Conservation (phyloP, 192 early-diverging fungal species). For the Backusella luteola region DNA sequence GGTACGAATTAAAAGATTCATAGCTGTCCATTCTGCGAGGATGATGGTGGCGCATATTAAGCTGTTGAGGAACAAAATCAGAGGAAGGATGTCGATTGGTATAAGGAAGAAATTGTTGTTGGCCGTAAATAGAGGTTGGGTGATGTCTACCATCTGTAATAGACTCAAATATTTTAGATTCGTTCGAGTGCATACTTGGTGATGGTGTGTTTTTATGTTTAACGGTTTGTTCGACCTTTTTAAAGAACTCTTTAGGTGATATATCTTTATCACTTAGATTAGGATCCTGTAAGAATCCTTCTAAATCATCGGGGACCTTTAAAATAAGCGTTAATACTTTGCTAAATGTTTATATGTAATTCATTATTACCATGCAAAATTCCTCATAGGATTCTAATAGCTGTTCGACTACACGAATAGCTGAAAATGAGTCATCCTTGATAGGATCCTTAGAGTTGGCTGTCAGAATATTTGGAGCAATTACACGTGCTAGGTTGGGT, state of each 20-base stretch:
- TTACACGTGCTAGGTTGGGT: slow-evolving; percentile 89
- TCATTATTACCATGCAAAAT: slow-evolving; percentile 57
- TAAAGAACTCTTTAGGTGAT: slow-evolving; percentile 26
- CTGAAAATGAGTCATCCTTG: slow-evolving; percentile 69
- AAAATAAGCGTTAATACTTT: neutral
- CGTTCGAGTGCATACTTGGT: slow-evolving; percentile 12
- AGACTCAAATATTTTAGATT: slow-evolving; percentile 15
- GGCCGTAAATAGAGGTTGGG: slow-evolving; percentile 26
- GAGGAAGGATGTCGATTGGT: slow-evolving; percentile 25
- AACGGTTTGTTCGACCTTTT: slow-evolving; percentile 22
- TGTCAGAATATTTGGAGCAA: slow-evolving; percentile 92
- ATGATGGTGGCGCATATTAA: slow-evolving; percentile 14
- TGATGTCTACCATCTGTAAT: slow-evolving; percentile 10
- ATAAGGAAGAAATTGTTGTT: slow-evolving; percentile 30
- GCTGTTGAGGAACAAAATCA: slow-evolving; percentile 17
- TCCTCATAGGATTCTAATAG: slow-evolving; percentile 63
- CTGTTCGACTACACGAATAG: slow-evolving; percentile 67
- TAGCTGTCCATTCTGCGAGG: slow-evolving; percentile 16
- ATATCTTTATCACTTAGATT: slow-evolving; percentile 19
- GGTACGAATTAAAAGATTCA: slow-evolving; percentile 5
- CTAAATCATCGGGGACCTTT: slow-evolving; percentile 31
- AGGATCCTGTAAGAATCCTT: slow-evolving; percentile 27
- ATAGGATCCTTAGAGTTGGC: slow-evolving; percentile 80
- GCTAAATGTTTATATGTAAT: neutral
- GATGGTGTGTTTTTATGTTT: slow-evolving; percentile 18